phyloP scores from a whole-genome alignment of 202 grass and related monocot genomes.

The Hordeum pubiflorum region DNA sequence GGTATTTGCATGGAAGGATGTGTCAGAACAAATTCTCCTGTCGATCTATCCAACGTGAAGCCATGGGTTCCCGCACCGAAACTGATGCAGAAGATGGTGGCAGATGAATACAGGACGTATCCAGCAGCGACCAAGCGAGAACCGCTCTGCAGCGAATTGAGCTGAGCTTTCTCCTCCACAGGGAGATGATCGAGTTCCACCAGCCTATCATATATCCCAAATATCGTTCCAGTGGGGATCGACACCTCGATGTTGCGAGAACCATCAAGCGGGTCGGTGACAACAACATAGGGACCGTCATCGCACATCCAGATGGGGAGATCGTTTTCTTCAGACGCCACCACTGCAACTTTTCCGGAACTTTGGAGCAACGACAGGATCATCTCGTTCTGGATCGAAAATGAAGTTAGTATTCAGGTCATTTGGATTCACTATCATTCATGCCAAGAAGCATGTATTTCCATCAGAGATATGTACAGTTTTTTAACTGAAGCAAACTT shows the following conservation, averaged over 20 bases:
- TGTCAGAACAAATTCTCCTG: constrained; percentile 87
- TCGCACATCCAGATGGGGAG: constrained; percentile 55
- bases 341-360: constrained; percentile 77
- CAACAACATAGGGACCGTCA: constrained; percentile 55
- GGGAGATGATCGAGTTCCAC: constrained; percentile 74
- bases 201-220: constrained; percentile 75
- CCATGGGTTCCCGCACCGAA: constrained; percentile 62
- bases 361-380: constrained; percentile 60
- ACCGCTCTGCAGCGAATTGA: constrained; percentile 75
- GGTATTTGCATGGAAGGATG: constrained; percentile 80
- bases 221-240: constrained; percentile 83
- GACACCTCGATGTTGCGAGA: constrained; percentile 93
- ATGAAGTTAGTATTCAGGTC: not conserved
- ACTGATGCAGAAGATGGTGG: constrained; percentile 78
- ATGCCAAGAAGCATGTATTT: not conserved
- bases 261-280: constrained; percentile 82
- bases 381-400: constrained; percentile 70
- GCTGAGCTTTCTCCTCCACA: constrained; percentile 59
- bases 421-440: not conserved
- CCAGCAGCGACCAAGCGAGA: constrained; percentile 54
- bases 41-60: constrained; percentile 70
- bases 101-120: constrained; percentile 91
- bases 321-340: constrained; percentile 87
- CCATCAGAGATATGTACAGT: not conserved
- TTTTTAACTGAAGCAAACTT: not conserved